These are phyloP conservation scores for Elongisporangium undulatum DNA, from an alignment of 352 stramenopile genomes.

Conservation along the genomic window DNA sequence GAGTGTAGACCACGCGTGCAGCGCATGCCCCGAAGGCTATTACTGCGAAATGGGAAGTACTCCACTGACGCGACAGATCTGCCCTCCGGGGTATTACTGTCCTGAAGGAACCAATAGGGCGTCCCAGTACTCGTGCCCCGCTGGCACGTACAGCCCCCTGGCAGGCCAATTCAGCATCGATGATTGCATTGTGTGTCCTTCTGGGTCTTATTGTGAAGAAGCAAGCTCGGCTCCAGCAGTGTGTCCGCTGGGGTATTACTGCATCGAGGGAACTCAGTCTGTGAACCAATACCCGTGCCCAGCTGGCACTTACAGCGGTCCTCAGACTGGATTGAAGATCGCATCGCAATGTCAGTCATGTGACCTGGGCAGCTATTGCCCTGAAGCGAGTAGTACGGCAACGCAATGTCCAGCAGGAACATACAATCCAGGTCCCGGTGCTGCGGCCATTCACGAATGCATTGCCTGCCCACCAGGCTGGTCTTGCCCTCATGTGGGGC, in stretches of 20 bases:
- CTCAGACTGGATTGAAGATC: conserved; percentile 38
- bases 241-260: conserved; percentile 86
- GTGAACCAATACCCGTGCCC: conserved; percentile 81
- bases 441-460: conserved; percentile 53
- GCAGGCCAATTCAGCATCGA: conserved; percentile 39
- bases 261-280: conserved; percentile 55
- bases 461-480: conserved; percentile 64
- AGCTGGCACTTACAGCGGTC: conserved; percentile 79
- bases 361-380: conserved; percentile 78
- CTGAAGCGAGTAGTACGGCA: conserved; percentile 63
- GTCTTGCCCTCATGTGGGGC: conserved; percentile 65
- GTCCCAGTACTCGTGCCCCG: conserved; percentile 79
- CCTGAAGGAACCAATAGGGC: conserved; percentile 58
- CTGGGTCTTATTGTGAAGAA: conserved; percentile 61
- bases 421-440: conserved; percentile 60
- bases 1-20: conserved; percentile 78
- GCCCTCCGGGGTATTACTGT: conserved; percentile 66
- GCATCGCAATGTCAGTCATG: conserved; percentile 55
- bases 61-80: conserved; percentile 52
- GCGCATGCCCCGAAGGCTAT: conserved; percentile 60
- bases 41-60: conserved; percentile 82
- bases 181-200: conserved; percentile 54
- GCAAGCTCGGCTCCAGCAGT: conserved; percentile 33
- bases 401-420: conserved; percentile 63
- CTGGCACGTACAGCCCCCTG: conserved; percentile 75